Base-by-base conservation (phyloP, 106 monocot genomes). In the Alisma plantagoaquatica region DNA sequence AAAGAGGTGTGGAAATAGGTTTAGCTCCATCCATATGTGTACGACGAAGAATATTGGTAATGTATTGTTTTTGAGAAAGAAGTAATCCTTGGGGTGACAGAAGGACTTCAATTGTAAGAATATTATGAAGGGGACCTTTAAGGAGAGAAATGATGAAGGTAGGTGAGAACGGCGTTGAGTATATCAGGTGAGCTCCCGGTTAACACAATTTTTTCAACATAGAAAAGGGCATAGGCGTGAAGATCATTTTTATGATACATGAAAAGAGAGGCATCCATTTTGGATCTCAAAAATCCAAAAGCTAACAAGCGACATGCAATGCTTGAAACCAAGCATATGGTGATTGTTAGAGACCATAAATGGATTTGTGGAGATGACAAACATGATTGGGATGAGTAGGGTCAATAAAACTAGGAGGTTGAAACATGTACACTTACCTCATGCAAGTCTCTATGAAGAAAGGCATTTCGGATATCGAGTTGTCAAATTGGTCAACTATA, bases 131-230 rank as follows among this genome's bases (percentile, higher is more conserved):
- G 0, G 31, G 3, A 29, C 55, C 55, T 35, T 19, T 16, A 0
- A 33, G 24, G 18, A 33, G 31, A 31, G 38, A 33, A 35, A n/a
- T 31, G 18, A 1, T 20, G 4, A 2, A 56, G 12, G 14, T 38
- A 14, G 14, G 5, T 5, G 5, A 38, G 14, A 38, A 15, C 2
- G 0, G 32, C 4, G 17, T 22, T 38, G 21, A 38, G 33, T 4
- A 11, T 10, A 3, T 16, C 21, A 32, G n/a, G n/a, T n/a, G n/a
- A 3, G 10, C 4, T 11, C 4, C 55, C 21, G 8, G 19, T 33
- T 23, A 56, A 0, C 0, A 56, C 9, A 35, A 56, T 56, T 23
- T 56, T 35, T 33, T 56, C 55, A 32, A 35, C 55, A 33, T 56
- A 56, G 15, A 56, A 7, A 3, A 35, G 32, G 38, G 38, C 18